Base-by-base conservation (phyloP, 2,329 filamentous ascomycete genomes). In the Lachnellula arida region DNA sequence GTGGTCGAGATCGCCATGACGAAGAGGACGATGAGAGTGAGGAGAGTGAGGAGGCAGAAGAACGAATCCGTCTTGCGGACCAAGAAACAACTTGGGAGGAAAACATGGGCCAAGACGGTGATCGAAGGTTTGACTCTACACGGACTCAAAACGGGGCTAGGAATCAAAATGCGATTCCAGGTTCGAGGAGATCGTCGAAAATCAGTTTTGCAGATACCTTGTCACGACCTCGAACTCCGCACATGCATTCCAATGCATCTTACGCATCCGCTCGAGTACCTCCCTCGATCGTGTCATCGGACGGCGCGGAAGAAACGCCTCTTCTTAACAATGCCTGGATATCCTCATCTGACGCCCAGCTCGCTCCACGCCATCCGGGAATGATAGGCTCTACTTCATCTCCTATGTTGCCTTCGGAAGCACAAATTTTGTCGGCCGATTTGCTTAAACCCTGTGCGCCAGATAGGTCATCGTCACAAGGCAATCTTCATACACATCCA, bases 1-100 rank as follows among this genome's bases (percentile, higher is more conserved):
- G 88, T 66, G 91, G 91, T 53, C 81, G 92, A 63, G 76, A 81
- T 50, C 75, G 72, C 14, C 74, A 78, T 11, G 80, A 80, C 17
- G 76, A 83, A 3, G 79, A 86, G 7, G 79, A 82, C 5, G 79
- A 81, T n/a, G 60, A 82, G 15, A 80, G 75, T 3, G 81, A 85
- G 28, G 81, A 84, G 19, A 19, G 19, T 19, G 19, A 19, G 46
- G 81, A 82, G 37, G 76, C 83, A 15, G 83, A 87, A 60, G 85
- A 86, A 63, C 84, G 81, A 12, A 85, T 87, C 50, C 79, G 81
- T 39, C 77, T 86, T 19, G 69, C 72, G 1, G 72, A 81, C 43
- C 85, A 87, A 67, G 79, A 78, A 61, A 40, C 48, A 39, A 37
- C 46, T 15, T 53, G 44, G 12, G 58, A 65, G 14, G 60, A 65